These are phyloP conservation scores for Lactifluus rugatus DNA, from an alignment of 768 basidiomycete species.

Conservation along the genomic window DNA sequence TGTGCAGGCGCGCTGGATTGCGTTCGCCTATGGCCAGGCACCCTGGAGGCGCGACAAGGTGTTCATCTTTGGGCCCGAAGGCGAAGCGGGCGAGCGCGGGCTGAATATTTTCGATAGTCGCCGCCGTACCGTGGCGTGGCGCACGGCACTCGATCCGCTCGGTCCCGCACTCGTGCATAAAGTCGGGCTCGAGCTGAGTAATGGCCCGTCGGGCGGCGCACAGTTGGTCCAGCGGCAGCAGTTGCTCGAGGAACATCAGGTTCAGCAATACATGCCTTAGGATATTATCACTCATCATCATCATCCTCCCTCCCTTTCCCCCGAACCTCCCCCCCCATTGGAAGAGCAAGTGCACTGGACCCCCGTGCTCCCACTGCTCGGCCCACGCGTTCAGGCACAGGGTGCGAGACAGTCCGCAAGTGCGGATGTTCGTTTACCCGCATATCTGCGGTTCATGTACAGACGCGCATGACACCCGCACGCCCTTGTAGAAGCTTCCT, in stretches of 20 bases:
- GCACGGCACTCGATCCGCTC: slow-evolving; percentile 54
- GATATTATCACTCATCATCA: background rate
- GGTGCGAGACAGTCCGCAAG: too few species aligned
- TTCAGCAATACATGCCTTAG: background rate
- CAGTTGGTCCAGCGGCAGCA: background rate
- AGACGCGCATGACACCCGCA: background rate
- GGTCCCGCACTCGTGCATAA: slow-evolving; percentile 62
- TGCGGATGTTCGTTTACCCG: background rate
- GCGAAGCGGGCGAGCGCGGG: slow-evolving; percentile 67
- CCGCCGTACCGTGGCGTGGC: slow-evolving; percentile 51
- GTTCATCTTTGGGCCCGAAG: slow-evolving; percentile 75
- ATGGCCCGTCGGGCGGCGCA: slow-evolving; percentile 42
- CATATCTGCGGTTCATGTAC: background rate
- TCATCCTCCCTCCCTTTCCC: too few species aligned
- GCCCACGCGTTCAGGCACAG: too few species aligned
- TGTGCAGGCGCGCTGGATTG: slow-evolving; percentile 65
- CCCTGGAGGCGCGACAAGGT: slow-evolving; percentile 65
- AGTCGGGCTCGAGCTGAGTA: slow-evolving; percentile 61
- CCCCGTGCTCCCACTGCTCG: too few species aligned
- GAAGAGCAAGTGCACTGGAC: background rate
- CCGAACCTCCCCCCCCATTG: background rate
- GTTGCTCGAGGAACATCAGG: background rate
- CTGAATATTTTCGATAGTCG: slow-evolving; percentile 55
- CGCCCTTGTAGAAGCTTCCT: too few species aligned
- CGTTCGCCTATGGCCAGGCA: slow-evolving; percentile 62